These are phyloP conservation scores for Lipomyces sp. DNA, from an alignment of 805 yeast genomes.

Conservation along the genomic window DNA sequence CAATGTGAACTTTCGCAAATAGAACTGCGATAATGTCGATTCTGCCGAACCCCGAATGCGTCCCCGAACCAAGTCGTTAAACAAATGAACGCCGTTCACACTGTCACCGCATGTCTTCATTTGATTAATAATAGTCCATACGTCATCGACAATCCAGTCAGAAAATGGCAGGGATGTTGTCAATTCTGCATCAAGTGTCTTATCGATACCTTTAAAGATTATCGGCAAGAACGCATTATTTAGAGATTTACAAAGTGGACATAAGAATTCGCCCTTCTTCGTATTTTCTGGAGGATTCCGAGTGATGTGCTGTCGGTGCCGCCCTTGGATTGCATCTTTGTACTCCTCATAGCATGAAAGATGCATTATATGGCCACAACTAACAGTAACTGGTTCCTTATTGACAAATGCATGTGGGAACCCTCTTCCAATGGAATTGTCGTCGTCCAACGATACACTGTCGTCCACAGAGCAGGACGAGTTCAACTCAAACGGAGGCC, in stretches of 20 bases:
- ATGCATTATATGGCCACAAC: constrained; percentile 97
- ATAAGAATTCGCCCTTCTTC: constrained; percentile 73
- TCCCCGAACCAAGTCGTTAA: constrained; percentile 6
- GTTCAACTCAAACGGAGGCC: neutral
- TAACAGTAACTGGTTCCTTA: constrained; percentile 54
- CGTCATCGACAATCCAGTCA: constrained; percentile 36
- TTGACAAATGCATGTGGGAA: constrained; percentile 51
- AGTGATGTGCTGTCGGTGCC: constrained; percentile 71
- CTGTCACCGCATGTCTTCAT: constrained; percentile 9
- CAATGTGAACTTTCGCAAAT: constrained; percentile 8
- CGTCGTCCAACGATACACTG: constrained; percentile 41
- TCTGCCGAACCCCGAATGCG: constrained; percentile 17
- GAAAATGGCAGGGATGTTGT: constrained; percentile 11
- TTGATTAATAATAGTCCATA: constrained; percentile 24
- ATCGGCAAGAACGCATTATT: constrained; percentile 84
- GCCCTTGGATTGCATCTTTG: constrained; percentile 57
- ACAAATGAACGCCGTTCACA: neutral
- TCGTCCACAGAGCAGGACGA: constrained; percentile 1
- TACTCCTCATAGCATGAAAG: constrained; percentile 72
- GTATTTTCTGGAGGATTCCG: constrained; percentile 79
- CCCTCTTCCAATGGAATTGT: constrained; percentile 70
- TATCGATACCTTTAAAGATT: constrained; percentile 58
- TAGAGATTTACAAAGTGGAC: constrained; percentile 89
- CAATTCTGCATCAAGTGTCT: constrained; percentile 30
- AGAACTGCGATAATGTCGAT: constrained; percentile 7